Conservation (phyloP, 495 filamentous ascomycete genomes). For the Annulohypoxylon bovei region DNA sequence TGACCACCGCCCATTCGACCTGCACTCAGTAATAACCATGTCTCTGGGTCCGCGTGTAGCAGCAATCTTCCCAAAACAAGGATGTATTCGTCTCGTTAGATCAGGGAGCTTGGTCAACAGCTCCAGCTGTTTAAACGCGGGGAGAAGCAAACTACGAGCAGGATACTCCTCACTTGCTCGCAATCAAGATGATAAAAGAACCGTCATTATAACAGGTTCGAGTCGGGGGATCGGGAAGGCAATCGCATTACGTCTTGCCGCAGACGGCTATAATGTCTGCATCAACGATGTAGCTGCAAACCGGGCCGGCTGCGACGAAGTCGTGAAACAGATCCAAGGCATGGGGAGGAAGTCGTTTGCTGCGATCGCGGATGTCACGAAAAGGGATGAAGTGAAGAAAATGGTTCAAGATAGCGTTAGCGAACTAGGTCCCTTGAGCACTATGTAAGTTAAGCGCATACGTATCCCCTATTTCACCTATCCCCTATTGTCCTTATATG, state of each 20-base stretch:
- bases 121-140: neutral
- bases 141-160: neutral
- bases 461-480: neutral
- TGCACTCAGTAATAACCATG: neutral
- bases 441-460: constrained; percentile 51
- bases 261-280: constrained; percentile 69
- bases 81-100: constrained; percentile 4
- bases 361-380: constrained; percentile 66
- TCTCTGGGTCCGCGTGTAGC: neutral
- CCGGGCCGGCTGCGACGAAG: constrained; percentile 55
- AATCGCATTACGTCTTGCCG: constrained; percentile 67
- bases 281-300: constrained; percentile 67
- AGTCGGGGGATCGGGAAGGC: constrained; percentile 68
- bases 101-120: neutral
- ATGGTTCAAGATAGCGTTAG: constrained; percentile 60
- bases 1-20: neutral
- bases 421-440: constrained; percentile 63
- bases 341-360: constrained; percentile 56
- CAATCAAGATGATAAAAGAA: constrained; percentile 29
- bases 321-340: constrained; percentile 59
- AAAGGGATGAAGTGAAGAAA: constrained; percentile 55
- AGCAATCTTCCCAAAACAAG: neutral
- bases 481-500: neutral
- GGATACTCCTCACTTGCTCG: constrained; percentile 22
- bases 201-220: constrained; percentile 68